phyloP scores from a whole-genome alignment of 345 rosid genomes.

The Psidium friedrichsthalianum region DNA sequence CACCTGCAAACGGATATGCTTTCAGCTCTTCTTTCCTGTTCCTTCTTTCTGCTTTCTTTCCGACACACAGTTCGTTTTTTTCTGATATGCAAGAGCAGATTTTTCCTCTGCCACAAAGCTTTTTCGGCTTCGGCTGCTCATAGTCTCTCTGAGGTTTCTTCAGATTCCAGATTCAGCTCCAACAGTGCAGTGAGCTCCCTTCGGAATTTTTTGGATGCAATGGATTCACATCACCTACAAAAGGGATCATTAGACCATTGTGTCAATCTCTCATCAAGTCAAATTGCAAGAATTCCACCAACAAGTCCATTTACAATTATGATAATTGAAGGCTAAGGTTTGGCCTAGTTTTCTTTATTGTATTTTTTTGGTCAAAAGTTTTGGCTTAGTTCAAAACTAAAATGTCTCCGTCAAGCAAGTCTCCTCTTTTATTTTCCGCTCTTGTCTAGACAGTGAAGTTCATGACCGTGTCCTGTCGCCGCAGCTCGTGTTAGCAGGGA shows the following conservation, averaged over 20 bases:
- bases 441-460: no score
- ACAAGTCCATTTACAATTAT: background rate
- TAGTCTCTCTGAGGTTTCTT: constrained; percentile 84
- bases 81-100: constrained; percentile 70
- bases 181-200: constrained; percentile 83
- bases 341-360: background rate
- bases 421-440: no score
- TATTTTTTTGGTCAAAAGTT: background rate
- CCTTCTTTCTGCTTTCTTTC: constrained; percentile 98
- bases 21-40: constrained; percentile 97
- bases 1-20: constrained; percentile 78
- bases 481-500: no score
- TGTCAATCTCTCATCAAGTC: background rate
- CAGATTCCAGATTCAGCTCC: constrained; percentile 93
- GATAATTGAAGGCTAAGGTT: background rate
- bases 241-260: background rate
- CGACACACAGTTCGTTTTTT: constrained; percentile 57
- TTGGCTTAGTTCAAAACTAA: background rate
- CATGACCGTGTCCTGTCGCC: no score
- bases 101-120: constrained; percentile 79
- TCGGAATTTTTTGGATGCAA: constrained; percentile 93
- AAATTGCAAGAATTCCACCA: background rate
- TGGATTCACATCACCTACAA: constrained; percentile 79
- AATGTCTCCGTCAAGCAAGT: background rate
- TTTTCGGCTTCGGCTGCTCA: constrained; percentile 67